Conservation (phyloP, 768 basidiomycete species). For the Auricularia sp. region DNA sequence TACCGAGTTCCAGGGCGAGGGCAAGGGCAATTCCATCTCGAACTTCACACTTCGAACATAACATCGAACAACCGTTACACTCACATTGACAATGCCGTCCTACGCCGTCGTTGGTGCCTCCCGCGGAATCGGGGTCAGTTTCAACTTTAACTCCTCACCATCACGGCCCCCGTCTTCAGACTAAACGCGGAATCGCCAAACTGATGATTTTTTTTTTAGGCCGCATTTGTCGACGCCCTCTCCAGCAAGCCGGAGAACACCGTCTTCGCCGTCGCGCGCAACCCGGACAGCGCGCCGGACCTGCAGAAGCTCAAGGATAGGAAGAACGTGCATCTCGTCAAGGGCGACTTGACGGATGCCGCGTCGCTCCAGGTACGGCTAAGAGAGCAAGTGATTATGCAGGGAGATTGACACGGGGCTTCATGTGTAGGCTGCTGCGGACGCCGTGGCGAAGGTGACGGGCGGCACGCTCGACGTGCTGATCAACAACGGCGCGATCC, state of each 20-base stretch:
- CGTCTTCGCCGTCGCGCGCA: slow-evolving; percentile 22
- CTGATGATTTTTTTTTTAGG: slow-evolving; percentile 2
- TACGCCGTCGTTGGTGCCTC: slow-evolving; percentile 17
- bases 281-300: slow-evolving; percentile 9
- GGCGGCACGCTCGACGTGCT: slow-evolving; percentile 8
- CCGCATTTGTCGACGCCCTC: slow-evolving; percentile 19
- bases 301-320: slow-evolving; percentile 5
- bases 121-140: slow-evolving; percentile 19
- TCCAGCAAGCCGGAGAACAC: slow-evolving; percentile 7
- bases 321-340: slow-evolving; percentile 25
- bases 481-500: slow-evolving; percentile 2
- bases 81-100: slow-evolving; percentile 10
- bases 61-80: too few relatives aligned
- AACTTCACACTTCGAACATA: too few relatives aligned
- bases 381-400: too few relatives aligned
- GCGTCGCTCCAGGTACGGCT: slow-evolving; percentile 19
- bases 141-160: too few relatives aligned
- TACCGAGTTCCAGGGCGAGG: too few relatives aligned
- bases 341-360: slow-evolving; percentile 27
- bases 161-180: too few relatives aligned
- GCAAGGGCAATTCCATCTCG: too few relatives aligned
- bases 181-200: too few relatives aligned
- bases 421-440: slow-evolving; percentile 5
- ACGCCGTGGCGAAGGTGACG: slow-evolving; percentile 4
- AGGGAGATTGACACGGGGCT: too few relatives aligned